A percentile compares a stretch with the other conserved stretches of the same genome.
These are phyloP conservation scores for Ajuga chamaepitys DNA, from an alignment of 257 asterid species.

Conservation along the genomic window DNA sequence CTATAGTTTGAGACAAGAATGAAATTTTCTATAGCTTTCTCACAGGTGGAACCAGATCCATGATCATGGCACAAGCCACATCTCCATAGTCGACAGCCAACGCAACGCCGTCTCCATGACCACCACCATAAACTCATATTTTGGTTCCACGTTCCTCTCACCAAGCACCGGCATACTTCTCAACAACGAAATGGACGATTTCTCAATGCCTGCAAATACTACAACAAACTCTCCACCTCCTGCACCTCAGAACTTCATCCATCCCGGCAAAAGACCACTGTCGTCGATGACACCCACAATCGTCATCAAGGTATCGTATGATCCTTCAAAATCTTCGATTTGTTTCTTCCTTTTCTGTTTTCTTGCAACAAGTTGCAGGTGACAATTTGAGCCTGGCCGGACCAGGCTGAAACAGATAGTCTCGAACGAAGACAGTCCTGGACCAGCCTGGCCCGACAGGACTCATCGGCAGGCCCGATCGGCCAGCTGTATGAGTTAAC, in stretches of 20 bases:
- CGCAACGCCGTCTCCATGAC: conserved; percentile 74
- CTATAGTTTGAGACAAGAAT: no score
- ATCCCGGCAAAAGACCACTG: conserved; percentile 61
- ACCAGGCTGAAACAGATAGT: no score
- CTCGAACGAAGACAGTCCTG: no score
- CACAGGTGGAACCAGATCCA: conserved; percentile 54
- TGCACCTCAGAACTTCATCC: conserved; percentile 53
- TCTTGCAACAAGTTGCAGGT: not conserved
- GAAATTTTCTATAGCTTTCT: no score
- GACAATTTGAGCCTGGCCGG: no score
- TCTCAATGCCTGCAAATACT: conserved; percentile 39
- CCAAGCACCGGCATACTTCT: conserved; percentile 59
- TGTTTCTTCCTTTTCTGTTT: not conserved
- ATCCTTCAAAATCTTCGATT: not conserved
- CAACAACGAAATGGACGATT: conserved; percentile 81
- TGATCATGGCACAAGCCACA: conserved; percentile 74
- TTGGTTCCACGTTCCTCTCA: conserved; percentile 52
- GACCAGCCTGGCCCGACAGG: no score
- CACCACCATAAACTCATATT: conserved; percentile 38
- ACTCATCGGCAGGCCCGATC: no score
- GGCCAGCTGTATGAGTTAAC: no score
- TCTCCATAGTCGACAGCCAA: conserved; percentile 51
- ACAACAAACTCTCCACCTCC: conserved; percentile 32
- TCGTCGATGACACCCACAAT: conserved; percentile 75
- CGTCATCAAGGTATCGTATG: conserved; percentile 37